Percentiles rank a stretch among this genome's conserved stretches.
phyloP scores from a whole-genome alignment of 257 asterid genomes.

The Solanum paucissectum region DNA sequence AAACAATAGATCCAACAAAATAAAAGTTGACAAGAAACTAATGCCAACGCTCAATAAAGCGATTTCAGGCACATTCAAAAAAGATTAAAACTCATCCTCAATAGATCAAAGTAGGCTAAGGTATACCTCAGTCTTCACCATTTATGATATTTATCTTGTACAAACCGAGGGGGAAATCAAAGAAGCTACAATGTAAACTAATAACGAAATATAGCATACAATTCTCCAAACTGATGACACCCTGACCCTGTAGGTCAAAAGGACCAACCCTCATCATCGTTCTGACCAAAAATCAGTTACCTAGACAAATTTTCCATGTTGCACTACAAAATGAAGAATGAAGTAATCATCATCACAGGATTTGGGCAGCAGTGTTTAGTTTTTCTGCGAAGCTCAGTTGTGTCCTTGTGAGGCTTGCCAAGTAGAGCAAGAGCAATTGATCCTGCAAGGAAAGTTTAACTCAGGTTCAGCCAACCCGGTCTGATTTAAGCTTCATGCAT shows the following conservation, averaged over 20 bases:
- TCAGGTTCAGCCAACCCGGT: neutral
- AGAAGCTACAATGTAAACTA: neutral
- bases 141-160: neutral
- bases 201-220: neutral
- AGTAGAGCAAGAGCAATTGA: slow-evolving; percentile 65
- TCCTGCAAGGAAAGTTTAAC: slow-evolving; percentile 36
- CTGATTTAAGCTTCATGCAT: neutral
- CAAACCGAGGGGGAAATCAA: neutral
- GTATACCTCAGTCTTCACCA: neutral
- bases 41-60: neutral
- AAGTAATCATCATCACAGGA: slow-evolving; percentile 23
- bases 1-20: neutral
- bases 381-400: slow-evolving; percentile 86
- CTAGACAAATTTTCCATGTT: neutral
- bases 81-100: neutral
- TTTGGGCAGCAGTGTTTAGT: slow-evolving; percentile 94
- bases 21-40: neutral
- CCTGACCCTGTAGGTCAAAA: neutral
- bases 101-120: neutral
- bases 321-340: neutral
- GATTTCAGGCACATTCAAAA: neutral
- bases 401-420: slow-evolving; percentile 95
- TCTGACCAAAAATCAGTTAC: neutral
- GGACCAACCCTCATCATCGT: neutral
- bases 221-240: neutral